These are phyloP conservation scores for Aspergillus awamori DNA, from an alignment of 2,329 filamentous ascomycete genomes.

Conservation along the genomic window DNA sequence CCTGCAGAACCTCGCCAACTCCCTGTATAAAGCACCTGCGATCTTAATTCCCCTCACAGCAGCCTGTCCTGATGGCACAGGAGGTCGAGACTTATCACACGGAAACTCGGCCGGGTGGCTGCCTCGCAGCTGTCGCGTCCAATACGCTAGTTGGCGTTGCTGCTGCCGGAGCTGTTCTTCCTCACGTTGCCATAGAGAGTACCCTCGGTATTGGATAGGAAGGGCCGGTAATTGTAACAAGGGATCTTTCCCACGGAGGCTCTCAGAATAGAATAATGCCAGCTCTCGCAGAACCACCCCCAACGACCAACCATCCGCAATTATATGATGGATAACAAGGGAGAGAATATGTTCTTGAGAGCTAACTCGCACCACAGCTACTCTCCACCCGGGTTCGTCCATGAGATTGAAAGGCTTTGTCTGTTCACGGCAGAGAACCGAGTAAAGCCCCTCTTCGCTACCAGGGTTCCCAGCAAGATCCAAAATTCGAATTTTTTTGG, in stretches of 20 bases:
- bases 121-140: conserved; percentile 1
- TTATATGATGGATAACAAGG: conserved; percentile 11
- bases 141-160: conserved; percentile 9
- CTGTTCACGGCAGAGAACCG: conserved; percentile 1
- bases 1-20: neutral
- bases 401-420: conserved; percentile 5
- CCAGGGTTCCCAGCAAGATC: neutral
- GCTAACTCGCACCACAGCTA: neutral
- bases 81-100: neutral
- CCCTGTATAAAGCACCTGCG: neutral
- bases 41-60: neutral
- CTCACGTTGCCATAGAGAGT: conserved; percentile 10
- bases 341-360: neutral
- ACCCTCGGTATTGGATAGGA: conserved; percentile 8
- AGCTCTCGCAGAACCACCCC: conserved; percentile 1
- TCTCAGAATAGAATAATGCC: neutral
- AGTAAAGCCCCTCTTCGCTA: neutral
- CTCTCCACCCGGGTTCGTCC: neutral
- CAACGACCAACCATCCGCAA: conserved; percentile 12
- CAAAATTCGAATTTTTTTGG: neutral
- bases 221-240: neutral
- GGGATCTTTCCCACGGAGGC: neutral
- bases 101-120: conserved; percentile 12
- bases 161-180: neutral
- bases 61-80: conserved; percentile 5